A percentile compares a stretch with the other conserved stretches of the same genome.
phyloP scores from a whole-genome alignment of 2,329 filamentous ascomycete species.

The Colletotrichum sp. region DNA sequence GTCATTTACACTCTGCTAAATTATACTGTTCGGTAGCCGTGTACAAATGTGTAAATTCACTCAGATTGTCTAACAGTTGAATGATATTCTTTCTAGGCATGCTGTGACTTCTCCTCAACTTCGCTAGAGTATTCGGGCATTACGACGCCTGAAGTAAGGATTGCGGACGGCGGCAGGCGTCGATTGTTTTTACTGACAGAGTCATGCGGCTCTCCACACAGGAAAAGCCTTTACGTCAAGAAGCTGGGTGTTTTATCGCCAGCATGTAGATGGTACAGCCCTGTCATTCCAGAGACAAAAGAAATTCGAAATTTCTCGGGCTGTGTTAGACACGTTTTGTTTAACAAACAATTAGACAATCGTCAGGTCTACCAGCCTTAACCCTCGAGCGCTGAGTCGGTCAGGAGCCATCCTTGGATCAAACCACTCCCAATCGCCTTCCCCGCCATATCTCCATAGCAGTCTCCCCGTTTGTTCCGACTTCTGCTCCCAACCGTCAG shows the following conservation, averaged over 20 bases:
- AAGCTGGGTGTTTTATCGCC: too few relatives aligned
- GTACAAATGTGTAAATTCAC: not conserved
- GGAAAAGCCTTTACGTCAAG: too few relatives aligned
- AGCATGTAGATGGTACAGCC: too few relatives aligned
- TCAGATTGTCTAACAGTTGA: not conserved
- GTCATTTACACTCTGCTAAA: not conserved
- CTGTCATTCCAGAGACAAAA: too few relatives aligned
- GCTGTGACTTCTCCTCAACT: not conserved
- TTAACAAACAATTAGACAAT: not conserved
- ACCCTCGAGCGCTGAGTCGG: accelerated
- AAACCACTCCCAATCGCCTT: not conserved
- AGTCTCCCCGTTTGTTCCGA: not conserved
- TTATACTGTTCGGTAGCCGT: not conserved
- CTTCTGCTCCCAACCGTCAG: not conserved
- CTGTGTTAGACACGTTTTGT: too few relatives aligned
- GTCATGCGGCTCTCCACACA: too few relatives aligned
- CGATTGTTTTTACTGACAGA: too few relatives aligned
- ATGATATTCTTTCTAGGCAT: not conserved
- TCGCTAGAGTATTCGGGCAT: not conserved
- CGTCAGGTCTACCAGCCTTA: not conserved
- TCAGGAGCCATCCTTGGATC: not conserved
- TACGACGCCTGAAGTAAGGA: not conserved
- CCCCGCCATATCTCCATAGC: not conserved
- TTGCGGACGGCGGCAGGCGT: too few relatives aligned
- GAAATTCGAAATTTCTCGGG: too few relatives aligned